phyloP scores from a whole-genome alignment of 192 early-diverging fungal species.

The Pilaira anomala region DNA sequence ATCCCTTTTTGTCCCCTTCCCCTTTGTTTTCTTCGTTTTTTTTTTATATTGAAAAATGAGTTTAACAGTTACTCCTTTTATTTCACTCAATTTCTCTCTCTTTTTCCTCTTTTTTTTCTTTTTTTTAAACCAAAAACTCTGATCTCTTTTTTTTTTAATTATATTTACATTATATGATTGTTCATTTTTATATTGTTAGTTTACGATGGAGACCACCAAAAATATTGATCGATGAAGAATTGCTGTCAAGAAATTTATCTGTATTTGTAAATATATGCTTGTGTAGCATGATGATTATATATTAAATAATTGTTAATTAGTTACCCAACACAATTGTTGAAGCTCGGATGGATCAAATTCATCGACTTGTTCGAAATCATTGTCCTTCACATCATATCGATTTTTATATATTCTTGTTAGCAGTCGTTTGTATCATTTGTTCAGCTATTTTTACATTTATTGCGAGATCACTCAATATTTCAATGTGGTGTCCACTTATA shows the following conservation, averaged over 20 bases:
- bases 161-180: too few relatives aligned
- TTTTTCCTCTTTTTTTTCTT: too few relatives aligned
- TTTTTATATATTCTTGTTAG: conserved; percentile 22
- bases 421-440: conserved; percentile 19
- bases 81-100: too few relatives aligned
- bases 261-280: conserved; percentile 4
- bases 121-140: too few relatives aligned
- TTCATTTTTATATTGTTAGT: conserved; percentile 7
- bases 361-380: conserved; percentile 6
- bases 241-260: conserved; percentile 5
- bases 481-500: conserved; percentile 34
- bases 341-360: conserved; percentile 14
- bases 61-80: too few relatives aligned
- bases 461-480: conserved; percentile 25
- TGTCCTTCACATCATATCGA: conserved; percentile 22
- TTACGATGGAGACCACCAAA: conserved; percentile 12
- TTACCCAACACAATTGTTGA: conserved; percentile 16
- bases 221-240: conserved; percentile 4
- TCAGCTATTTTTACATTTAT: conserved; percentile 27
- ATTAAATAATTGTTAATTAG: neutral
- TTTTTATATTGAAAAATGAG: too few relatives aligned
- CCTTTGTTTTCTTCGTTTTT: too few relatives aligned
- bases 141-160: too few relatives aligned
- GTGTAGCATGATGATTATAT: neutral
- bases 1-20: too few relatives aligned